These are phyloP conservation scores for Zizania latifolia DNA, from an alignment of 176 grass and related monocot genomes.

Conservation along the genomic window DNA sequence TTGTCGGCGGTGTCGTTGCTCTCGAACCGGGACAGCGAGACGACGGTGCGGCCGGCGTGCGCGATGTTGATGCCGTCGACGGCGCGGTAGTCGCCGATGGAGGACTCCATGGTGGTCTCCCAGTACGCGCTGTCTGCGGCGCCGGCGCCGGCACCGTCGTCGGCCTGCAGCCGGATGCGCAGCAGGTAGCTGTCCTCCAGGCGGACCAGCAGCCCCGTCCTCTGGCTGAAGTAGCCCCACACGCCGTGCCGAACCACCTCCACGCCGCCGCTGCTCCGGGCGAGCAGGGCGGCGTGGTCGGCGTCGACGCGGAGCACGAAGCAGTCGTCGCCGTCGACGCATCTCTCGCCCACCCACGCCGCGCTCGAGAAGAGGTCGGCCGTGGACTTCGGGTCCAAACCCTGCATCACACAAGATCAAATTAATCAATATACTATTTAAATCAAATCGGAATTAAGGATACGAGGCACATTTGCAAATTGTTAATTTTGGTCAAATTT, in stretches of 20 bases:
- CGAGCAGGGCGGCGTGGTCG: slow-evolving; percentile 12
- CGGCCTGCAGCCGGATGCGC: slow-evolving; percentile 22
- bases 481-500: not conserved
- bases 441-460: not conserved
- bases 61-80: slow-evolving; percentile 76
- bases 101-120: slow-evolving; percentile 74
- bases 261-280: slow-evolving; percentile 46
- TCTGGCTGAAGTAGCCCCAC: slow-evolving; percentile 79
- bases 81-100: slow-evolving; percentile 59
- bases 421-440: not conserved
- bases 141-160: no score
- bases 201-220: slow-evolving; percentile 59
- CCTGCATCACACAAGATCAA: slow-evolving; percentile 29
- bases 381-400: slow-evolving; percentile 61
- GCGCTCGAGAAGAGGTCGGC: slow-evolving; percentile 68
- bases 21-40: slow-evolving; percentile 41
- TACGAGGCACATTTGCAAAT: not conserved
- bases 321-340: slow-evolving; percentile 55
- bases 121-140: slow-evolving; percentile 43
- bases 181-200: slow-evolving; percentile 74
- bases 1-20: slow-evolving; percentile 6
- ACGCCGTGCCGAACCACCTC: slow-evolving; percentile 68
- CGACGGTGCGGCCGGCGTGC: slow-evolving; percentile 56
- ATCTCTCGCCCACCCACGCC: slow-evolving; percentile 51
- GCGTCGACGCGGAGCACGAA: slow-evolving; percentile 71